These are phyloP conservation scores for Botryobasidium botryosum DNA, from an alignment of 768 basidiomycete species.

Conservation along the genomic window DNA sequence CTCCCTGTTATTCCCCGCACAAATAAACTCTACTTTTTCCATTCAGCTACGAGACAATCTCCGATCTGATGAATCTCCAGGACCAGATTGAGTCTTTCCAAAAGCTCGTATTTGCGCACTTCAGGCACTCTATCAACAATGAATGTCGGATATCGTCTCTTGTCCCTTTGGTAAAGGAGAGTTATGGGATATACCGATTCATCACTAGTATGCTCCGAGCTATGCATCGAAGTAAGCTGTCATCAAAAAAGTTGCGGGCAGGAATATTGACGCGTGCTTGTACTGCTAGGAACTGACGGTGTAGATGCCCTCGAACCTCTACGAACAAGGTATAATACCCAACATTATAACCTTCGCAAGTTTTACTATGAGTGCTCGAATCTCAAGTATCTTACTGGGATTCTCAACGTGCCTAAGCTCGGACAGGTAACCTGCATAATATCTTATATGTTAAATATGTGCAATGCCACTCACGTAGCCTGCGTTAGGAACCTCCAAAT, in stretches of 20 bases:
- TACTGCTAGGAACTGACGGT: conserved; percentile 80
- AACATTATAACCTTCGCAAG: conserved; percentile 85
- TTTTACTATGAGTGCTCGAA: conserved; percentile 99
- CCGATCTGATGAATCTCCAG: conserved; percentile 92
- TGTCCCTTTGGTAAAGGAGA: conserved; percentile 96
- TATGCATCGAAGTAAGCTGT: conserved; percentile 70
- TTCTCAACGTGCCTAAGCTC: conserved; percentile 96
- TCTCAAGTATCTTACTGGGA: conserved; percentile 89
- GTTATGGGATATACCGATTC: conserved; percentile 97
- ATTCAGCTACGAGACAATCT: conserved; percentile 87
- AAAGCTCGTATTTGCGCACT: conserved; percentile 91
- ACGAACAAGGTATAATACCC: conserved; percentile 69
- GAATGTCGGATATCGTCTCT: conserved; percentile 94
- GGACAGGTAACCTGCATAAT: conserved; percentile 43
- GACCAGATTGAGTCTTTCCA: conserved; percentile 99
- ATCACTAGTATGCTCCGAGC: conserved; percentile 98
- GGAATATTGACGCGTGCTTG: not conserved
- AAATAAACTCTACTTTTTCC: conserved; percentile 7
- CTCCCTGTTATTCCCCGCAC: conserved; percentile 2
- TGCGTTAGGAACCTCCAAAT: conserved; percentile 81
- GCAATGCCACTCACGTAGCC: conserved; percentile 2
- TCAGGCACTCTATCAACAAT: conserved; percentile 79
- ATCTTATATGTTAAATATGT: not conserved
- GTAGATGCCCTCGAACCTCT: conserved; percentile 80
- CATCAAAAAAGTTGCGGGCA: not conserved